Evolutionary conservation across 768 basidiomycete species (phyloP), one percentile per base, ranked within the genome.

Genomic region (Pleurotus pulmonarius): DNA sequence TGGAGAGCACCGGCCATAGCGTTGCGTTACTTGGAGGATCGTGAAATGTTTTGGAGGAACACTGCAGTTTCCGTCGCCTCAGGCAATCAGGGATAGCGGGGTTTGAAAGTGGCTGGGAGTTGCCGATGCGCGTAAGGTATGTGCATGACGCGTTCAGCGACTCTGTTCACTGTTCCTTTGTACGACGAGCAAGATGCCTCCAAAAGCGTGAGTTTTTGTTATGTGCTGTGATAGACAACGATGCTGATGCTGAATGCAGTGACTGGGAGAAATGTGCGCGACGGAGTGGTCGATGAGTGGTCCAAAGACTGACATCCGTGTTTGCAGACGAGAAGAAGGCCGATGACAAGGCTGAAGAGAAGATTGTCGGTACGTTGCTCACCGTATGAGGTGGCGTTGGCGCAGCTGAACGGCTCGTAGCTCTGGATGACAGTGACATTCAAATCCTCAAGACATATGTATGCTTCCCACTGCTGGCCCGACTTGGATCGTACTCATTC

Each of bases 381-480:
- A 11, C 29, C 4, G 29, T 34, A 34, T 11, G 29, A 34, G 29
- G 29, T 3, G 29, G 29, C 29, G 9, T 34, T 34, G 29, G 11
- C 9, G 34, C 20, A 34, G 9, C 62, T 65, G 24, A 69, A 46
- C 3, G 25, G 38, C 2, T 15, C 51, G 3, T 58, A 97, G 96
- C 89, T 49, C 86, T 99, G 59, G 97, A 98, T 67, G 96, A 98
- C 65, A 94, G 92, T 62, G 97, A 98, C 69, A 99, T 99, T 49
- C 96, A 98, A 70, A 97, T 99, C 63, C 84, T 99, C 60, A 97
- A 98, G 78, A 99, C 96, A 58, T 98, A 98, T 72, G 96, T 93
- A 71, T 58, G 86, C 63, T 24, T 37, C 7, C 52, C 51, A 34
- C 44, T 48, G 52, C 44, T 29, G 5, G 18, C 37, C 4, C 39